These are phyloP conservation scores for Lophiotrema nucula DNA, from an alignment of 495 filamentous ascomycete genomes.

Conservation along the genomic window DNA sequence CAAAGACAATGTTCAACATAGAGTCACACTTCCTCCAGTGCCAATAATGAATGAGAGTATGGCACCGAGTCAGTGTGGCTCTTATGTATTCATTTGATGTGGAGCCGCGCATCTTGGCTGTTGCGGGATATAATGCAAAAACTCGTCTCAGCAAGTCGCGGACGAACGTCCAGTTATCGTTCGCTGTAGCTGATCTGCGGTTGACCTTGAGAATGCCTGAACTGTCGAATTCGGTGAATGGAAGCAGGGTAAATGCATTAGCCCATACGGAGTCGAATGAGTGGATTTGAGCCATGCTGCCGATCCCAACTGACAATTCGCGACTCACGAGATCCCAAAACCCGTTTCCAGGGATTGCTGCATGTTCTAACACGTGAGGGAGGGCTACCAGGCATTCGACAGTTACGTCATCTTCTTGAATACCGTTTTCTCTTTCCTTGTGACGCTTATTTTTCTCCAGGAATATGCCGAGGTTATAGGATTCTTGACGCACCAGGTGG, in stretches of 20 bases:
- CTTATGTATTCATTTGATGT: conserved; percentile 82
- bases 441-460: conserved; percentile 59
- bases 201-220: conserved; percentile 61
- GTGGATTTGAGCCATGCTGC: conserved; percentile 49
- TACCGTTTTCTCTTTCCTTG: conserved; percentile 61
- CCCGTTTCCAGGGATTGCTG: conserved; percentile 43
- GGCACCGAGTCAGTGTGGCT: conserved; percentile 69
- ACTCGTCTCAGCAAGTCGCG: conserved; percentile 64
- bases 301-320: conserved; percentile 42
- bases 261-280: conserved; percentile 71
- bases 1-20: conserved; percentile 78
- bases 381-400: conserved; percentile 67
- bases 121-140: conserved; percentile 62
- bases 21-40: conserved; percentile 79
- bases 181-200: conserved; percentile 49
- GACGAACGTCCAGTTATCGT: conserved; percentile 73
- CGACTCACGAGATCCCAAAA: conserved; percentile 62
- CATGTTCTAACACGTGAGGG: conserved; percentile 57
- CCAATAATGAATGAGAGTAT: conserved; percentile 76
- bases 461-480: conserved; percentile 51
- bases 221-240: conserved; percentile 72
- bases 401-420: conserved; percentile 56
- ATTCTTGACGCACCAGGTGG: conserved; percentile 18
- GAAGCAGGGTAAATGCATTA: conserved; percentile 69
- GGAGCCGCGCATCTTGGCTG: conserved; percentile 52